Percentiles rank a stretch among this genome's conserved stretches.
phyloP scores from a whole-genome alignment of 2,329 filamentous ascomycete genomes.

The Fusarium sp. region DNA sequence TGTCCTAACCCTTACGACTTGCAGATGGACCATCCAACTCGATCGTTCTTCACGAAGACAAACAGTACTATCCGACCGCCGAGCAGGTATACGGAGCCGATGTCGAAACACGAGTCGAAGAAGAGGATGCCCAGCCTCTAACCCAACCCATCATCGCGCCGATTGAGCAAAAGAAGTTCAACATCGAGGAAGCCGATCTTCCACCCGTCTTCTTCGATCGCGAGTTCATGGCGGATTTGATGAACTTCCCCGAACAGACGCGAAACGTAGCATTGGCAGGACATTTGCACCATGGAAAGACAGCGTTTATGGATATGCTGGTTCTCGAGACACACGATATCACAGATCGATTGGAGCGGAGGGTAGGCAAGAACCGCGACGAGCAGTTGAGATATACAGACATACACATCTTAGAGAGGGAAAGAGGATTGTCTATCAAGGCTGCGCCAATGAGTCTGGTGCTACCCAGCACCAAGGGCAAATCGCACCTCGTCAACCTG shows the following conservation, averaged over 20 bases:
- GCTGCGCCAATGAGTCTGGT: conserved; percentile 94
- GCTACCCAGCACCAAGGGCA: conserved; percentile 87
- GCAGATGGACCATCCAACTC: conserved; percentile 90
- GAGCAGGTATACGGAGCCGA: conserved; percentile 94
- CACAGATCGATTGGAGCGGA: conserved; percentile 80
- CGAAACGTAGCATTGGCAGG: conserved; percentile 93
- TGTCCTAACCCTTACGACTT: conserved; percentile 21
- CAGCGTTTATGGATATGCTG: conserved; percentile 97
- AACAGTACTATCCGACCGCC: conserved; percentile 99
- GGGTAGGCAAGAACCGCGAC: conserved; percentile 83
- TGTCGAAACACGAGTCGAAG: conserved; percentile 95
- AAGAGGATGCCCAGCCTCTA: conserved; percentile 95
- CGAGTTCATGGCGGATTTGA: conserved; percentile 93
- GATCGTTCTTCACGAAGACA: conserved; percentile 98
- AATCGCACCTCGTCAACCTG: conserved; percentile 95
- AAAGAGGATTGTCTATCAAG: conserved; percentile 92
- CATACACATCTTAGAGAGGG: conserved; percentile 87
- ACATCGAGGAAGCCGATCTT: conserved; percentile 90
- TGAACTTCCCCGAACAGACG: conserved; percentile 95
- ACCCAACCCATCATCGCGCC: conserved; percentile 94
- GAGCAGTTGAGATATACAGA: conserved; percentile 97
- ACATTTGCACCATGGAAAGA: conserved; percentile 97
- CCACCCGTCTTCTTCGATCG: conserved; percentile 90
- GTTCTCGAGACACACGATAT: conserved; percentile 96
- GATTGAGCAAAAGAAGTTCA: conserved; percentile 95